Conservation (phyloP, 2,329 filamentous ascomycete species). For the Pseudogymnoascus verrucosus region DNA sequence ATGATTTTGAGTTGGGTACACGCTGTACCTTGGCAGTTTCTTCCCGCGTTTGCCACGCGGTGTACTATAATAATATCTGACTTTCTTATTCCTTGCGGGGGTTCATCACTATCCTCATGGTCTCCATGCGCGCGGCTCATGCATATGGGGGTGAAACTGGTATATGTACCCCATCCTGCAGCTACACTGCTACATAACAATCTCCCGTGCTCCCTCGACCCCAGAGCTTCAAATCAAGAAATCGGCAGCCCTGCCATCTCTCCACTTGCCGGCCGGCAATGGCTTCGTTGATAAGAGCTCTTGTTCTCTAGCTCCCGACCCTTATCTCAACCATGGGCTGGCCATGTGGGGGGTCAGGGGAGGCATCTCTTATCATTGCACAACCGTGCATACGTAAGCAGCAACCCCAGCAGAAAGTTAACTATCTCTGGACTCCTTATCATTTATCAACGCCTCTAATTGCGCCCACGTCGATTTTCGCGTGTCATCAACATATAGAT, state of each 20-base stretch:
- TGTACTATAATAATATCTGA: constrained; percentile 4
- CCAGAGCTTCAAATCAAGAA: not conserved
- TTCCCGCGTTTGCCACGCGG: not conserved
- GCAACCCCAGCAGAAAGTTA: not conserved
- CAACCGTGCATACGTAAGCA: not conserved
- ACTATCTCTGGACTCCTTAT: constrained; percentile 3
- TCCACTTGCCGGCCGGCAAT: not conserved
- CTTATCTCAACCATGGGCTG: not conserved
- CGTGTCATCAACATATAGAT: not conserved
- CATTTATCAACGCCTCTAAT: constrained; percentile 1
- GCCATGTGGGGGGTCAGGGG: not conserved
- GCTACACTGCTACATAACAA: not conserved
- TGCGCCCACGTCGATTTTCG: not conserved
- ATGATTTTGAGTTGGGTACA: not conserved
- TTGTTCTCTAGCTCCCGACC: not conserved
- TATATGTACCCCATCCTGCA: constrained; percentile 3
- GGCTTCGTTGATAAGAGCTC: not conserved
- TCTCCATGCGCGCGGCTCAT: not conserved
- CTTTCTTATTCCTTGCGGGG: not conserved
- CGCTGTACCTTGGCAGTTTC: not conserved
- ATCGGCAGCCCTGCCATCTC: not conserved
- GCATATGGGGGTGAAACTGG: not conserved
- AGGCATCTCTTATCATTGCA: not conserved
- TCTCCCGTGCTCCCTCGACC: not conserved
- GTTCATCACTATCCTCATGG: not conserved